These are phyloP conservation scores for Lactarius trivialis DNA, from an alignment of 768 basidiomycete species.

Conservation along the genomic window DNA sequence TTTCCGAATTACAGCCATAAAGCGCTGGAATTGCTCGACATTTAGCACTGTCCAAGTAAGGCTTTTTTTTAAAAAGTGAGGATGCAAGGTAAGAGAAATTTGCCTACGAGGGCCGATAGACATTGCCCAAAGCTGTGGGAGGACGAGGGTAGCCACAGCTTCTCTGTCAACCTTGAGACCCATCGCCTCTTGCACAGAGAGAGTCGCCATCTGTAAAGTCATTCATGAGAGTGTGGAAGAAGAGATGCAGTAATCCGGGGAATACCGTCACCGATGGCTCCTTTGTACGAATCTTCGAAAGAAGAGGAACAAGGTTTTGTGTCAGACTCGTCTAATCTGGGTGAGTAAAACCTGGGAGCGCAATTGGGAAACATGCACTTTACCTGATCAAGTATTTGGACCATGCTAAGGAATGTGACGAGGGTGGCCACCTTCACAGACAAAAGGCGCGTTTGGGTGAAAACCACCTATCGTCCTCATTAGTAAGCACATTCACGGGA, in stretches of 20 bases:
- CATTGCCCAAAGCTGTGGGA: slow-evolving; percentile 83
- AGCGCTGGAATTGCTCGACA: slow-evolving; percentile 82
- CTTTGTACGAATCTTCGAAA: slow-evolving; percentile 93
- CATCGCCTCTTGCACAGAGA: slow-evolving; percentile 93
- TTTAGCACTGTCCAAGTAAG: slow-evolving; percentile 51
- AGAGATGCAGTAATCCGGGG: neutral
- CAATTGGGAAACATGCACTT: slow-evolving; percentile 13
- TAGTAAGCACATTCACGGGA: neutral
- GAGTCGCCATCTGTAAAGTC: slow-evolving; percentile 65
- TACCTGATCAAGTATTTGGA: slow-evolving; percentile 86
- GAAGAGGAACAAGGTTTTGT: slow-evolving; percentile 88
- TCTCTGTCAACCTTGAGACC: slow-evolving; percentile 90
- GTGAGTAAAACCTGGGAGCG: neutral
- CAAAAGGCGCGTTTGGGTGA: slow-evolving; percentile 84
- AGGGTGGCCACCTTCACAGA: slow-evolving; percentile 89
- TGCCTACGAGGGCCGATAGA: slow-evolving; percentile 80
- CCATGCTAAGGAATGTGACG: slow-evolving; percentile 76
- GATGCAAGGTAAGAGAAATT: slow-evolving; percentile 11
- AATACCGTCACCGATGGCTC: slow-evolving; percentile 90
- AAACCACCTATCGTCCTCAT: slow-evolving; percentile 58
- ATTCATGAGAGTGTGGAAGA: neutral
- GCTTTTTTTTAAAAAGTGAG: neutral
- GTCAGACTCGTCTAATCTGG: slow-evolving; percentile 66
- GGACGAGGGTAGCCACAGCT: slow-evolving; percentile 56
- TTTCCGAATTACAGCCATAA: slow-evolving; percentile 79